Evolutionary conservation across 306 rosid genomes (phyloP), one percentile per base, ranked within the genome.

Genomic region (Pyrus communis): DNA sequence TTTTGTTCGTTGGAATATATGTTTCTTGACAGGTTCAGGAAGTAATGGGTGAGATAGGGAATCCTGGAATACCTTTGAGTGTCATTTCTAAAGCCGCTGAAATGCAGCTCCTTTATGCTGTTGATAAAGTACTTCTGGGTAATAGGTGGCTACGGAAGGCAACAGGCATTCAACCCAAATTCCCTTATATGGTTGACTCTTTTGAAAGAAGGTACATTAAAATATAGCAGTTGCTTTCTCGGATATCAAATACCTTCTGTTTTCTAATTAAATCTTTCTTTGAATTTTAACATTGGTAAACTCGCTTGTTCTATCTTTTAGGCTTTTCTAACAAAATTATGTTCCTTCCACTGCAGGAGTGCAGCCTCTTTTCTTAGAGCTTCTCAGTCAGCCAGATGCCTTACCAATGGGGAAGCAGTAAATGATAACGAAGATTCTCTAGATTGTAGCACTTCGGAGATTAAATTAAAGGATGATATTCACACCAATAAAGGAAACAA

Each of bases 131-230:
- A 27, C 81, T 95, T 78, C 91, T 95, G 42, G 99, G 99, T 67
- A 96, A 92, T 82, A 91, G 98, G 86, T 92, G 98, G 99, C 70
- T 96, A 73, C 87, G 99, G 77, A 96, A 85, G 88, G 96, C 96
- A 69, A 84, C 91, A 40, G 98, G 98, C 79, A 96, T 96, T 84
- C 99, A 96, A 62, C 99, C 98, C 13, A 89, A 86, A 59, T 96
- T 96, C 85, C 99, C 99, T 11, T 96, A 91, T 77, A 75, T 96
- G 90, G 98, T 96, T 58, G 99, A 96, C 87, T 88, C 98, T 19
- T 96, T 96, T 73, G 99, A 96, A 86, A 92, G 88, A 85, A 92
- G 99, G 98, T 96, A 87, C 64, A 27, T 57, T 51, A 51, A 18
- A 58, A 58, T 58, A 9, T 58, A 58, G 62, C 62, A 58, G 11